Base-by-base conservation (phyloP, 2,329 filamentous ascomycete species). In the Cercospora sesami region DNA sequence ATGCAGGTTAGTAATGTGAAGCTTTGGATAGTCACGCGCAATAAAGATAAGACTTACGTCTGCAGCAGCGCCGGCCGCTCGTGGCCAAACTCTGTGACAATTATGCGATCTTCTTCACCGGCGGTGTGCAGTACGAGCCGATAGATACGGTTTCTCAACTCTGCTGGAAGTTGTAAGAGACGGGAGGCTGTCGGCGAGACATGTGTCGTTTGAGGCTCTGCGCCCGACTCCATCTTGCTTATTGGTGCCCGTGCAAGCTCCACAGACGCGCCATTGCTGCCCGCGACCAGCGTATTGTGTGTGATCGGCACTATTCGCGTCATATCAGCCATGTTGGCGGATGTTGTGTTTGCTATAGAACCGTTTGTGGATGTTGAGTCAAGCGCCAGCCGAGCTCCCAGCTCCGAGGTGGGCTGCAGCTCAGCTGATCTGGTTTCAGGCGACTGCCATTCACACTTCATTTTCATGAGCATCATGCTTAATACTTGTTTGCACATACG, bases 91-190 rank as follows among this genome's bases (percentile, higher is more conserved):
- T 36, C 55, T 5, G 55, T 59, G n/a, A 59, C 55, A 5, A 36
- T 31, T 6, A 59, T 59, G n/a, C 55, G 55, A 36, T 59, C 55
- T 31, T 59, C 55, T 14, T 59, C 55, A 14, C 26, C 60, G 5
- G 33, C 39, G 6, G 31, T 28, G 42, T 51, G 26, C 14, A 69
- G 30, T 2, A 48, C 66, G 10, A 70, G 26, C 48, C 68, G 58
- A 51, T 66, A 72, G 60, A 73, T 69, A 8, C 63, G 55, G 45
- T 71, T 68, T 16, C 72, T 63, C 21, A 73, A 58, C 18, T 73
- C 72, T 30, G 64, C 65, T 45, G 70, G 70, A n/a, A 72, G 63
- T 14, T 23, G 31, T 18, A 59, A 59, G 28, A 59, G 55, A n/a
- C 55, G 28, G 8, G 55, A 59, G 31, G 55, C 30, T 23, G 55